Evolutionary conservation across 352 stramenopile genomes (phyloP).

Genomic region (Thraustochytrium aureum): DNA sequence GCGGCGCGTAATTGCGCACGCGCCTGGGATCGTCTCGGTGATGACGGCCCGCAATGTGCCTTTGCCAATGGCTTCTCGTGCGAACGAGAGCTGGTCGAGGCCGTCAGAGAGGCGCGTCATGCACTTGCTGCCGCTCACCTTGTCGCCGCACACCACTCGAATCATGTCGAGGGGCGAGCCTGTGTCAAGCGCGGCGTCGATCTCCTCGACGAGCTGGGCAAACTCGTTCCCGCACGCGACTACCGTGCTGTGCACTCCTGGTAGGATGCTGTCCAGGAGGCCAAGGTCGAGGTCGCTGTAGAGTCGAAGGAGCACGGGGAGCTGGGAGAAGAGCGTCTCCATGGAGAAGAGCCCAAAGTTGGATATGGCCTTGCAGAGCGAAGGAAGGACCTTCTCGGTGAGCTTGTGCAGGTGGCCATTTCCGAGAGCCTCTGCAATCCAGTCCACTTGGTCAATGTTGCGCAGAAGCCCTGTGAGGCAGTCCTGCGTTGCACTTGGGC

Average conservation of each 20-base stretch:
- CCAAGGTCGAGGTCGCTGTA: slow-evolving; percentile 26
- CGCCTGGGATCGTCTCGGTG: not conserved
- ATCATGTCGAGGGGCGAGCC: not conserved
- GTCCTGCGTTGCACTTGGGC: not conserved
- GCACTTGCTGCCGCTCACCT: slow-evolving; percentile 23
- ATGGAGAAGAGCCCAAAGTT: not conserved
- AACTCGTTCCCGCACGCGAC: slow-evolving; percentile 34
- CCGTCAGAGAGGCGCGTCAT: slow-evolving; percentile 28
- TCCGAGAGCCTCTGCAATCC: slow-evolving; percentile 35
- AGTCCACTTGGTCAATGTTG: slow-evolving; percentile 47
- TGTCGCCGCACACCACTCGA: slow-evolving; percentile 20
- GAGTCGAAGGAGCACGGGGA: slow-evolving; percentile 28
- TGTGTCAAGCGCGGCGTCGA: not conserved
- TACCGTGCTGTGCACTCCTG: slow-evolving; percentile 33
- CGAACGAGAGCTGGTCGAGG: slow-evolving; percentile 23
- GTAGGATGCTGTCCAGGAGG: slow-evolving; percentile 13
- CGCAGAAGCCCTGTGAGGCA: slow-evolving; percentile 2
- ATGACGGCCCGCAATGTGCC: slow-evolving; percentile 29
- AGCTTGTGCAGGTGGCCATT: slow-evolving; percentile 48
- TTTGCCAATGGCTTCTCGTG: not conserved
- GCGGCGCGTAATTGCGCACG: not conserved
- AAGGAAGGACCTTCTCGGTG: slow-evolving; percentile 26
- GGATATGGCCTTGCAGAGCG: slow-evolving; percentile 9
- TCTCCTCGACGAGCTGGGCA: not conserved
- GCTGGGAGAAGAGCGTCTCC: not conserved